Evolutionary conservation across 202 grass and related monocot species (phyloP).

Genomic region (Zizania palustris): DNA sequence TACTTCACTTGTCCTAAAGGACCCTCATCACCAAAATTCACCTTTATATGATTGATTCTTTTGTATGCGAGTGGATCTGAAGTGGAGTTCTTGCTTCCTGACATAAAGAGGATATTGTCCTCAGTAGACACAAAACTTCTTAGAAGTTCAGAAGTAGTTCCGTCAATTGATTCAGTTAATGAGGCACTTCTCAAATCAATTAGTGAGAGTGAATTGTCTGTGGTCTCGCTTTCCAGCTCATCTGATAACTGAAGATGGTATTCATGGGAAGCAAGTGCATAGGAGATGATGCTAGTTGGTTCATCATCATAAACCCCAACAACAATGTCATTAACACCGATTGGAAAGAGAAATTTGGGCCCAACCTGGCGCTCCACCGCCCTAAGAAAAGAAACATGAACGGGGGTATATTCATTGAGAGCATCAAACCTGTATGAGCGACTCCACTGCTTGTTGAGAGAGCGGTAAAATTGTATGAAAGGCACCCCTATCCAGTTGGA

Average conservation of each 20-base stretch:
- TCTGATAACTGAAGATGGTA: slow-evolving; percentile 87
- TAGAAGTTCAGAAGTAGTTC: slow-evolving; percentile 58
- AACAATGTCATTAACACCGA: slow-evolving; percentile 81
- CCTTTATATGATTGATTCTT: slow-evolving; percentile 72
- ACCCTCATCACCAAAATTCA: slow-evolving; percentile 85
- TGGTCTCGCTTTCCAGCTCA: slow-evolving; percentile 55
- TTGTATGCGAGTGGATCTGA: slow-evolving; percentile 54
- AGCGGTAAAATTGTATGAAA: slow-evolving; percentile 68
- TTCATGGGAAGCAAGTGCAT: slow-evolving; percentile 79
- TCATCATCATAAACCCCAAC: slow-evolving; percentile 86
- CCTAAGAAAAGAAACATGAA: slow-evolving; percentile 57
- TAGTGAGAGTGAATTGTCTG: slow-evolving; percentile 47
- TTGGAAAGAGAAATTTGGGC: slow-evolving; percentile 79
- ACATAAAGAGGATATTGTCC: slow-evolving; percentile 54
- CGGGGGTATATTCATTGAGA: slow-evolving; percentile 58
- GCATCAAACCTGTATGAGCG: slow-evolving; percentile 61
- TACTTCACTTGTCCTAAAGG: slow-evolving; percentile 78
- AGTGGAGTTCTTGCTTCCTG: slow-evolving; percentile 55
- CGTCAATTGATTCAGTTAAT: slow-evolving; percentile 61
- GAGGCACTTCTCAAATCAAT: slow-evolving; percentile 55
- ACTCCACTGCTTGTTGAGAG: slow-evolving; percentile 74
- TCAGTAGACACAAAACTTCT: slow-evolving; percentile 59
- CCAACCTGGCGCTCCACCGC: slow-evolving; percentile 62
- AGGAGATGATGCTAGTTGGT: slow-evolving; percentile 91
- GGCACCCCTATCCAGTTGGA: slow-evolving; percentile 63